These are phyloP conservation scores for Schizochytrium sp. DNA, from an alignment of 108 stramenopile genomes.

Conservation along the genomic window DNA sequence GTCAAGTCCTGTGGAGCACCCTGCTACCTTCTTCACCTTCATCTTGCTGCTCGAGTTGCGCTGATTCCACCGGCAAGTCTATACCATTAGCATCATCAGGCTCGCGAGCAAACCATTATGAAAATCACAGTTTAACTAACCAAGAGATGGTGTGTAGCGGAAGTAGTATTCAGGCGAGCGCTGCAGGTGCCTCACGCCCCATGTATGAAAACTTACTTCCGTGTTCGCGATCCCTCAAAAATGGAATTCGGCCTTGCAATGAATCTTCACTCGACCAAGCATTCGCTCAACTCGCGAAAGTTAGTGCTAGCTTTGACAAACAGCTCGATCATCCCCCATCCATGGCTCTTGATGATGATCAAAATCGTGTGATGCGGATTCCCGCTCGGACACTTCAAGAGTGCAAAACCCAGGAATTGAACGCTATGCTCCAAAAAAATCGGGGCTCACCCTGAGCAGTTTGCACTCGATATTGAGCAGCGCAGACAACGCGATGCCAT, in stretches of 20 bases:
- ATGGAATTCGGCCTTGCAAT: background rate
- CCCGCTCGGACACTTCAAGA: constrained; percentile 15
- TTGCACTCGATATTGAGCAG: background rate
- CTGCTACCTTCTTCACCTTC: too few relatives aligned
- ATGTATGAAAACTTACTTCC: too few relatives aligned
- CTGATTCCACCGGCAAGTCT: too few relatives aligned
- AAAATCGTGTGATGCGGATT: constrained; percentile 13
- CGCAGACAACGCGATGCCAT: background rate
- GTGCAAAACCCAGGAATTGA: background rate
- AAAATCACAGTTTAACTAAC: too few relatives aligned
- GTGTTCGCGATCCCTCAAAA: too few relatives aligned
- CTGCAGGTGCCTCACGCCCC: too few relatives aligned
- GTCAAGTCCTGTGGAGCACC: too few relatives aligned
- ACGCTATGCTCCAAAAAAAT: background rate
- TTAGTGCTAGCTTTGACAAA: background rate
- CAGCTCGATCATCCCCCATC: constrained; percentile 47
- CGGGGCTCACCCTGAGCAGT: background rate
- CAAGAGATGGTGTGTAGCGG: too few relatives aligned
- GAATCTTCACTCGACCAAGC: background rate
- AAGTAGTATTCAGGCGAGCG: too few relatives aligned
- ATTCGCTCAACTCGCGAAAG: background rate
- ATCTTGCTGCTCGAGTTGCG: too few relatives aligned
- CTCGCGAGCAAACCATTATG: too few relatives aligned
- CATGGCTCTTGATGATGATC: background rate
- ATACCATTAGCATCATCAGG: too few relatives aligned